A percentile compares a stretch with the other conserved stretches of the same genome.
Evolutionary conservation across 306 rosid species (phyloP).

Genomic region (Corylus heterophylla): DNA sequence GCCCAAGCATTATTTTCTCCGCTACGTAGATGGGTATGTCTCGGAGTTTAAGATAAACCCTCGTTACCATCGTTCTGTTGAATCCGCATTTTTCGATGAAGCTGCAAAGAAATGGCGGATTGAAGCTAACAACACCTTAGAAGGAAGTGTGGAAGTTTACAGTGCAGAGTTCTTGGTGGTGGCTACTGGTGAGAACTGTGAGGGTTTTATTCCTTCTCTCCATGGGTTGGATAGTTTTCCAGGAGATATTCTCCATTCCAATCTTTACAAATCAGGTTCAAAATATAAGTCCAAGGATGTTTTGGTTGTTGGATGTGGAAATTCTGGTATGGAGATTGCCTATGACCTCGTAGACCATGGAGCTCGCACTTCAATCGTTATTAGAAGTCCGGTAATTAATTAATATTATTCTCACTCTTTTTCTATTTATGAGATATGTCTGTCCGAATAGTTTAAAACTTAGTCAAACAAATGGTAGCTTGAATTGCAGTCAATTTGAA

Average conservation of each 20-base stretch:
- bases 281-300: constrained; percentile 35
- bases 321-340: constrained; percentile 73
- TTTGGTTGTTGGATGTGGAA: constrained; percentile 64
- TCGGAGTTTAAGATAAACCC: constrained; percentile 34
- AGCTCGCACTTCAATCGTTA: constrained; percentile 23
- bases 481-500: too few species aligned
- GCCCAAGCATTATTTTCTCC: constrained; percentile 30
- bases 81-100: constrained; percentile 18
- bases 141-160: constrained; percentile 15
- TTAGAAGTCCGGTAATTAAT: constrained; percentile 48
- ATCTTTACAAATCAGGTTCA: constrained; percentile 40
- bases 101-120: constrained; percentile 31
- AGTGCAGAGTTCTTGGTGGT: constrained; percentile 37
- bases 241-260: constrained; percentile 50
- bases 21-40: constrained; percentile 33
- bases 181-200: constrained; percentile 45
- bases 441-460: too few species aligned
- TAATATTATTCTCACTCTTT: not conserved
- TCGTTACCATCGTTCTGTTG: constrained; percentile 31
- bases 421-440: not conserved
- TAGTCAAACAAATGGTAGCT: too few species aligned
- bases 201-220: constrained; percentile 28
- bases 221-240: constrained; percentile 36
- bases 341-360: constrained; percentile 26
- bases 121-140: constrained; percentile 11